phyloP scores from a whole-genome alignment of 2,329 filamentous ascomycete genomes.

The Ophiostoma sp. region DNA sequence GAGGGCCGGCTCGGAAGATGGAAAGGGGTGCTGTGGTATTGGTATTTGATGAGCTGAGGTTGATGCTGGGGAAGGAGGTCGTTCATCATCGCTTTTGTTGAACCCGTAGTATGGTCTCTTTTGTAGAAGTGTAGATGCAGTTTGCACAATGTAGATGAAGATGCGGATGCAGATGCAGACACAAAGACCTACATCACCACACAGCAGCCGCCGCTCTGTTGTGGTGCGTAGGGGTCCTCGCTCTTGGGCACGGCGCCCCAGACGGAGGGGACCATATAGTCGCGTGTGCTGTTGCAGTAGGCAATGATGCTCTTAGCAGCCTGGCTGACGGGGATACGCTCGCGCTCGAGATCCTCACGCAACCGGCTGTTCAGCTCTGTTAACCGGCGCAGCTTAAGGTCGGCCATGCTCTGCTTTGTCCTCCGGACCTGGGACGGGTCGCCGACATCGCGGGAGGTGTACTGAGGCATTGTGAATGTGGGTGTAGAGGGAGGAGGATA shows the following conservation, averaged over 20 bases:
- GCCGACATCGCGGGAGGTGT: conserved; percentile 62
- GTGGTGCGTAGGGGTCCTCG: conserved; percentile 97
- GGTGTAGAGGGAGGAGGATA: conserved; percentile 2
- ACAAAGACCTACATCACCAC: conserved; percentile 68
- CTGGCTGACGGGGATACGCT: conserved; percentile 92
- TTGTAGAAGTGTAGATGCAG: background rate
- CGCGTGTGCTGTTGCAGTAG: conserved; percentile 95
- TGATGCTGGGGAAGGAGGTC: conserved; percentile 13
- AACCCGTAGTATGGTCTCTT: conserved; percentile 8
- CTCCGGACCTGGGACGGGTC: conserved; percentile 69
- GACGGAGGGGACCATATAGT: conserved; percentile 97
- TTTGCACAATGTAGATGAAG: no score
- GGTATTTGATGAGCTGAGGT: background rate
- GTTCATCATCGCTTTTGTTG: conserved; percentile 15
- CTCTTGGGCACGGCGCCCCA: conserved; percentile 93
- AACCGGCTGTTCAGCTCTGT: conserved; percentile 95
- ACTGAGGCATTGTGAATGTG: conserved; percentile 55
- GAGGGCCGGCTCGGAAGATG: conserved; percentile 14
- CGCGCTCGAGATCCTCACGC: conserved; percentile 91
- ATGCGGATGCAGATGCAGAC: background rate
- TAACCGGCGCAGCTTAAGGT: conserved; percentile 91
- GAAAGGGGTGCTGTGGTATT: conserved; percentile 7
- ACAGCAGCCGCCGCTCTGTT: conserved; percentile 90
- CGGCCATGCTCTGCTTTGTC: conserved; percentile 99
- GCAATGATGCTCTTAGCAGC: conserved; percentile 91